Evolutionary conservation across 768 basidiomycete genomes (phyloP).

Genomic region (Gloeostereum incarnatum): DNA sequence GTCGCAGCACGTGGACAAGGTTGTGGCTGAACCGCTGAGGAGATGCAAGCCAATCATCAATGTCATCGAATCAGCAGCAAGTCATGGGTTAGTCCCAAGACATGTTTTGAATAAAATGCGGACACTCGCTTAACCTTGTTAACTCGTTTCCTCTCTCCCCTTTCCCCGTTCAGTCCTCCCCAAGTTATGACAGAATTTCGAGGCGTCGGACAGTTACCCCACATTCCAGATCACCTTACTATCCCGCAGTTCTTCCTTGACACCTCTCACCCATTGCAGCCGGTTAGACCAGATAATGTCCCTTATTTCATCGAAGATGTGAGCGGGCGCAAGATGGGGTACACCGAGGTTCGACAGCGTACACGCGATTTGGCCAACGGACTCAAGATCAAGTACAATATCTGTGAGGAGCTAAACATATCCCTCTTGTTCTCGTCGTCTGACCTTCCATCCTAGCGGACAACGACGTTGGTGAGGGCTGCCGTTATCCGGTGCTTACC

Average conservation of each 20-base stretch:
- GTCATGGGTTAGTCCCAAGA: no score
- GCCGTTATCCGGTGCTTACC: not conserved
- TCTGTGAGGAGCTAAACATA: constrained; percentile 24
- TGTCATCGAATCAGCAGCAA: no score
- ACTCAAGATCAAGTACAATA: constrained; percentile 33
- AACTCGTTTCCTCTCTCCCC: constrained; percentile 10
- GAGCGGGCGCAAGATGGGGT: constrained; percentile 31
- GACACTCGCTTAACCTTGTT: no score
- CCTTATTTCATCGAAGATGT: constrained; percentile 57
- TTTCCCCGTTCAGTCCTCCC: constrained; percentile 24
- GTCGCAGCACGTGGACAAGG: no score
- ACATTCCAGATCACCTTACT: constrained; percentile 53
- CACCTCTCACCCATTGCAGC: constrained; percentile 27
- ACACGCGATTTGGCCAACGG: constrained; percentile 47
- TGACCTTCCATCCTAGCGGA: constrained; percentile 22
- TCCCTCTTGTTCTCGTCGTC: constrained; percentile 1
- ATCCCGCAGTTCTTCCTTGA: constrained; percentile 62
- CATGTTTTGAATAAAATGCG: no score
- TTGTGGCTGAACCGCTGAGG: no score
- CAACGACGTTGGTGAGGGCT: constrained; percentile 38
- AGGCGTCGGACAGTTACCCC: no score
- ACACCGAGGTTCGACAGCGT: constrained; percentile 40
- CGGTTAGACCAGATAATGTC: constrained; percentile 28
- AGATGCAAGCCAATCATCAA: no score
- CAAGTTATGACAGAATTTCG: not conserved